phyloP scores from a whole-genome alignment of 129 eudicot species.

The Lonicera japonica region DNA sequence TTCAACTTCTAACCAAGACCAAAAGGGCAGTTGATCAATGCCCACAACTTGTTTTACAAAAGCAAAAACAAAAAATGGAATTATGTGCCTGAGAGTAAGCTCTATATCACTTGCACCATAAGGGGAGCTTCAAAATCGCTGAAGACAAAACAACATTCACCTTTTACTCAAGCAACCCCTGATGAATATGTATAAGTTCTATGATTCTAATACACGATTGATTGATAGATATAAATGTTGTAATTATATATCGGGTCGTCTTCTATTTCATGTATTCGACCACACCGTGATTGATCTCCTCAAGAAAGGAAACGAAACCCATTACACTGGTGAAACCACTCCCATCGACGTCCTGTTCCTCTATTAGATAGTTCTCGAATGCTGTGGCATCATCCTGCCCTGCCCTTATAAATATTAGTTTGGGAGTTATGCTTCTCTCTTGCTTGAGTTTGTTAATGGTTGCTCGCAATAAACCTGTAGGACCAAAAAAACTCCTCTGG shows the following conservation, averaged over 20 bases:
- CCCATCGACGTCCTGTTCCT: constrained; percentile 93
- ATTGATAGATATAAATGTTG: no score
- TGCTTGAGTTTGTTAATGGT: constrained; percentile 83
- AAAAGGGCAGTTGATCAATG: no score
- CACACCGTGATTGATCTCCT: constrained; percentile 71
- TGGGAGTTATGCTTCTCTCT: constrained; percentile 93
- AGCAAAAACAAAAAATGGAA: no score
- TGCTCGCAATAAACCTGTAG: constrained; percentile 66
- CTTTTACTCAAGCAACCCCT: constrained; percentile 1
- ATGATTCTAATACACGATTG: background rate
- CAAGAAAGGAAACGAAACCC: constrained; percentile 95
- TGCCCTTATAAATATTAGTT: constrained; percentile 70
- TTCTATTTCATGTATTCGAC: constrained; percentile 71
- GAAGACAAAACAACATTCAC: no score
- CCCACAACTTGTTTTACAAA: no score
- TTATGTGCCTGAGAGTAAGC: no score
- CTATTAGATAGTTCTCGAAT: constrained; percentile 83
- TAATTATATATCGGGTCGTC: background rate
- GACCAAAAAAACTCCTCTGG: background rate
- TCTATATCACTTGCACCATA: no score
- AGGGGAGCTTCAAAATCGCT: no score
- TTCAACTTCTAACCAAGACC: no score
- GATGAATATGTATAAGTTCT: constrained; percentile 16
- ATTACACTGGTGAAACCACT: constrained; percentile 73
- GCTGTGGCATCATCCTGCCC: constrained; percentile 74